These are phyloP conservation scores for Crithidia acanthocephali DNA, from an alignment of 208 protist genomes.

Conservation along the genomic window DNA sequence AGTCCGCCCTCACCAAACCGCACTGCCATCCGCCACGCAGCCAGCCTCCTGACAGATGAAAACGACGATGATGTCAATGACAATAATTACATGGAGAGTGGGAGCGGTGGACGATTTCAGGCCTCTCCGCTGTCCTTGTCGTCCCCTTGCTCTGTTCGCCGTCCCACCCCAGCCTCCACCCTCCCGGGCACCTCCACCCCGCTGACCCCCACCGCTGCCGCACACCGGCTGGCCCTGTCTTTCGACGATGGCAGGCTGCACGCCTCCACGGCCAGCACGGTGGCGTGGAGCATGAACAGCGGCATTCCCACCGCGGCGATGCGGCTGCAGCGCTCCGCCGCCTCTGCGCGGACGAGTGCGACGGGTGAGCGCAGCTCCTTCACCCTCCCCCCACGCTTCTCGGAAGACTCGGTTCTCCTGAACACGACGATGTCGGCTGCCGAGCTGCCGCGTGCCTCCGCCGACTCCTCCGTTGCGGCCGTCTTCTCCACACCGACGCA, in stretches of 20 bases:
- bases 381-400: background rate
- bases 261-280: constrained; percentile 25
- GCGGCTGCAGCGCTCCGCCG: too few species aligned
- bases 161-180: background rate
- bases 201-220: background rate
- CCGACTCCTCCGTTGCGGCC: background rate
- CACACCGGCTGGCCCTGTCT: constrained; percentile 15
- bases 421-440: too few species aligned
- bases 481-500: constrained; percentile 33
- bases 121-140: background rate
- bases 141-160: background rate
- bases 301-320: too few species aligned
- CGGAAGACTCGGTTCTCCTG: background rate
- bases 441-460: background rate
- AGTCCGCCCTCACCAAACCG: constrained; percentile 30
- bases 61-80: background rate
- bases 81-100: background rate
- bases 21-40: constrained; percentile 21
- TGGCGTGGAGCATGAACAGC: constrained; percentile 25
- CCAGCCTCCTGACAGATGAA: background rate
- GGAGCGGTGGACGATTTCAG: background rate
- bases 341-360: too few species aligned
- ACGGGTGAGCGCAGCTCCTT: background rate
- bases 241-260: constrained; percentile 16
- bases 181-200: background rate